A percentile compares a stretch with the other conserved stretches of the same genome.
Evolutionary conservation across 768 basidiomycete genomes (phyloP).

Genomic region (Leccinum broughii): DNA sequence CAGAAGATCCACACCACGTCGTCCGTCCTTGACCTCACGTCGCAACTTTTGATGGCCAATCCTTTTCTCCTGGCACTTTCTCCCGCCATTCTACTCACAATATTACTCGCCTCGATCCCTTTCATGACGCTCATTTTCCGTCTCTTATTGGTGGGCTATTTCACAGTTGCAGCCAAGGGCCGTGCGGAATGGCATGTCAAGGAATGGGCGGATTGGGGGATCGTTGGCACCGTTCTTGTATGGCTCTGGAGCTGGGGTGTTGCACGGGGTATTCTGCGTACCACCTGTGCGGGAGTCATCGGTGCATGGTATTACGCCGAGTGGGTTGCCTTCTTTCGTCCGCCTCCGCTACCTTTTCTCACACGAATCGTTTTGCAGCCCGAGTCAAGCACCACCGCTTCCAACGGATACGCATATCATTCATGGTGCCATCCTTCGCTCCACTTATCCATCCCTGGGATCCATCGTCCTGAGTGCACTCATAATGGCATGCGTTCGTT

Average conservation of each 20-base stretch:
- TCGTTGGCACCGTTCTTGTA: constrained; percentile 46
- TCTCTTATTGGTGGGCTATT: constrained; percentile 69
- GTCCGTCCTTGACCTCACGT: constrained; percentile 56
- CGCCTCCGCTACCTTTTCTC: constrained; percentile 1
- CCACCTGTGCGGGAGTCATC: constrained; percentile 77
- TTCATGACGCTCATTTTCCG: constrained; percentile 80
- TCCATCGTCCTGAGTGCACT: constrained; percentile 76
- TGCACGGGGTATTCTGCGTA: constrained; percentile 74
- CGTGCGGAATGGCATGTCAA: constrained; percentile 52
- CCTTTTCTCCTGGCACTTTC: constrained; percentile 77
- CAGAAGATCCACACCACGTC: constrained; percentile 69
- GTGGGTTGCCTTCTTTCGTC: constrained; percentile 35
- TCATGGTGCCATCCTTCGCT: constrained; percentile 74
- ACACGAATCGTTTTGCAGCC: constrained; percentile 20
- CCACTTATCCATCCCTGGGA: constrained; percentile 81
- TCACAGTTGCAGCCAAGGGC: constrained; percentile 38
- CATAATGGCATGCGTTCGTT: constrained; percentile 68
- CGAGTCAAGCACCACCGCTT: constrained; percentile 36
- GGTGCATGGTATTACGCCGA: constrained; percentile 90
- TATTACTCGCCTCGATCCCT: constrained; percentile 72
- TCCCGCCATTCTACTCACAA: constrained; percentile 65
- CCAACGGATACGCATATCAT: constrained; percentile 69
- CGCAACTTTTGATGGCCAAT: constrained; percentile 66
- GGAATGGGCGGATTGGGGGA: constrained; percentile 78
- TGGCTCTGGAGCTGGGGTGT: constrained; percentile 83